Evolutionary conservation across 2,329 filamentous ascomycete genomes (phyloP), one percentile per base, ranked within the genome.

Genomic region (Penicillium sp.): DNA sequence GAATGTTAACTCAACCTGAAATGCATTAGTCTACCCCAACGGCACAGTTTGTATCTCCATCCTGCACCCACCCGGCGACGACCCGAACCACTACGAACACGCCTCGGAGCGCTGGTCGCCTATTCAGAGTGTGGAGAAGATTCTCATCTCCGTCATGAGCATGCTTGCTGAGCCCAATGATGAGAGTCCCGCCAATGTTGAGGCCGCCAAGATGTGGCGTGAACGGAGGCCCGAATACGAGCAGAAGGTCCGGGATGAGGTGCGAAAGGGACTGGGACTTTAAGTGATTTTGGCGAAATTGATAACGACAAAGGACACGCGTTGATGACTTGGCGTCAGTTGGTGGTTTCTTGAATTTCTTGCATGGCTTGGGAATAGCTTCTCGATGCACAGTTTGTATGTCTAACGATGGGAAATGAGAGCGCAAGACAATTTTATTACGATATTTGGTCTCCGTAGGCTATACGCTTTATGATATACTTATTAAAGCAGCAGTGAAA

Each of bases 131-230:
- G 93, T 97, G 65, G 95, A 98, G 79, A 98, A 97, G 82, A 98
- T 98, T 66, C 82, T 98, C 65, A 92, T 98, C 56, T 92, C 88
- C 48, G 93, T 98, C 59, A 98, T 98, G 89, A 96, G 91, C 77
- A 98, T 98, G 93, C 85, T 98, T 46, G 93, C 93, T 1, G 93
- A 96, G 78, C 93, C 93, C 58, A 98, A 98, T 76, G 93, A 98
- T 72, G 93, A 98, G 82, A 95, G 90, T 63, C 93, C 93, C 0
- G 93, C 93, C 56, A 98, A 98, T 71, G 90, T 98, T 43, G 93
- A 98, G 79, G 93, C 93, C 1, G 93, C 93, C 57, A 91, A 95
- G 80, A 91, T 96, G 89, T 98, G 93, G 93, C 84, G 93, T 60
- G 93, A 97, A 68, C 82, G 88, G 60, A 84, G 92, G 63, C 71